phyloP scores from a whole-genome alignment of 2,329 filamentous ascomycete species.

The Dichotomopilus funicola region DNA sequence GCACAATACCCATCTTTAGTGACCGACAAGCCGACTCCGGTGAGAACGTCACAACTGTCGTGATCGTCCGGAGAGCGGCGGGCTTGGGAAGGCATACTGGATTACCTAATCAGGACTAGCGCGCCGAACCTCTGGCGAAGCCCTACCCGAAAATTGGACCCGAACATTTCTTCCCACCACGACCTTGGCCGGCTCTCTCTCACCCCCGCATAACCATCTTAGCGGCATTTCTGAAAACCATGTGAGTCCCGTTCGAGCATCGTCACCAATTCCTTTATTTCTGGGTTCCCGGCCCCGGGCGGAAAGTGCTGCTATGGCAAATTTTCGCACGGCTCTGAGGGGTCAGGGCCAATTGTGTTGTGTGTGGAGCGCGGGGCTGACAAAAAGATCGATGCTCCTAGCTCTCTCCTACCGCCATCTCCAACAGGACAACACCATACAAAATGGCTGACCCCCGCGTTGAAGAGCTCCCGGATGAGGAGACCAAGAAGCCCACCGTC shows the following conservation, averaged over 20 bases:
- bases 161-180: constrained; percentile 26
- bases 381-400: constrained; percentile 22
- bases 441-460: constrained; percentile 96
- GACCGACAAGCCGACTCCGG: too few relatives aligned
- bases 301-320: too few relatives aligned
- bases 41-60: not conserved
- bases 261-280: not conserved
- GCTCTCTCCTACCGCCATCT: constrained; percentile 18
- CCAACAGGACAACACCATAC: constrained; percentile 3
- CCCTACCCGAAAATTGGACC: constrained; percentile 26
- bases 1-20: too few relatives aligned
- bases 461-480: constrained; percentile 93
- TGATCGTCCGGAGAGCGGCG: not conserved
- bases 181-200: constrained; percentile 17
- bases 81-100: not conserved
- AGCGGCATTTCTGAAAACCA: constrained; percentile 22
- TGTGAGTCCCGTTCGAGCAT: constrained; percentile 18
- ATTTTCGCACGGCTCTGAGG: not conserved
- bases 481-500: constrained; percentile 73
- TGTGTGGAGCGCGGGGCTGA: constrained; percentile 20
- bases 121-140: constrained; percentile 14
- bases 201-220: constrained; percentile 23
- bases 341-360: constrained; percentile 14
- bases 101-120: constrained; percentile 21
- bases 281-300: not conserved